phyloP scores from a whole-genome alignment of 2,329 filamentous ascomycete species.

The Colletotrichum godetiae region DNA sequence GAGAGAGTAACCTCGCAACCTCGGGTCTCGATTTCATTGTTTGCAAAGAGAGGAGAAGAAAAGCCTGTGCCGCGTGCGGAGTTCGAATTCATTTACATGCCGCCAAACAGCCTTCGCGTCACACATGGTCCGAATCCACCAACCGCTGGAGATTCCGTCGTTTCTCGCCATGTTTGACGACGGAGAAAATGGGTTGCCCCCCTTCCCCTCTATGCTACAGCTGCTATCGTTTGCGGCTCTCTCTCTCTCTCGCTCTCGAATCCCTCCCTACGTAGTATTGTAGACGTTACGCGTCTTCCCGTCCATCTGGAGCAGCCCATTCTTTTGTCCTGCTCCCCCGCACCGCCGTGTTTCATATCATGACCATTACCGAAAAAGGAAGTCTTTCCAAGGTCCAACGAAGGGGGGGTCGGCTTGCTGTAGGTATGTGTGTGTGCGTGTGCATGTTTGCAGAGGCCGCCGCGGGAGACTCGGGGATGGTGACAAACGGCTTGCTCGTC shows the following conservation, averaged over 20 bases:
- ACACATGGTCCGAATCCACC: neutral
- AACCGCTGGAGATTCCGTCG: neutral
- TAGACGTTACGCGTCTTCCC: slow-evolving; percentile 21
- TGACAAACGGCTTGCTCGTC: slow-evolving; percentile 5
- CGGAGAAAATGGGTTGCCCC: neutral
- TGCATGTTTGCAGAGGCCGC: neutral
- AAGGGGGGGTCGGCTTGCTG: neutral
- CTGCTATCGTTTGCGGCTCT: neutral
- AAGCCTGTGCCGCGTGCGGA: neutral
- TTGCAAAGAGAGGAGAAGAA: no score
- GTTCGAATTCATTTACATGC: neutral
- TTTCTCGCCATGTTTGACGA: neutral
- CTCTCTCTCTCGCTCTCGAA: neutral
- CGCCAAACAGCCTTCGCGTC: neutral
- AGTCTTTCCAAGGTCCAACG: neutral
- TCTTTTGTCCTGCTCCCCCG: slow-evolving; percentile 8
- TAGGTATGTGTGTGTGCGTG: no score
- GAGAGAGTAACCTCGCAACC: neutral
- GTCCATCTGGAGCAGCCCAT: neutral
- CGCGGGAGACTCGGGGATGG: neutral
- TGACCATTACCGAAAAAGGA: slow-evolving; percentile 13
- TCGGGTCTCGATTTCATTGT: neutral
- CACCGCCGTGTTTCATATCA: slow-evolving; percentile 25
- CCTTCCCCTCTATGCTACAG: neutral
- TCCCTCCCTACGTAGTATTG: neutral